Conservation (phyloP, 768 basidiomycete genomes). For the Pulveroboletus frians region DNA sequence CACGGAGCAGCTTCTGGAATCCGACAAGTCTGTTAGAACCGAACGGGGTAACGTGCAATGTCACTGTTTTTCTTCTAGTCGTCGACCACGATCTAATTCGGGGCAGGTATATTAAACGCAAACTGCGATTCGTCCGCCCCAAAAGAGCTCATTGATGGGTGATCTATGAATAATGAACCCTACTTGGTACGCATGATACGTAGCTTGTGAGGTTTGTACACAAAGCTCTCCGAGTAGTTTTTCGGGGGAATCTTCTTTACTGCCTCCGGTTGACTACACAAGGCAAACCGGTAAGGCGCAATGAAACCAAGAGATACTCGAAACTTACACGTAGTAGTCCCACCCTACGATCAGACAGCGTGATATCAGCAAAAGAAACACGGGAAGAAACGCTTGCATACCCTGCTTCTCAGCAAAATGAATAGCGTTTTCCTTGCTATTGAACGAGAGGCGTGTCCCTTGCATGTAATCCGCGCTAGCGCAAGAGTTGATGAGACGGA, state of each 20-base stretch:
- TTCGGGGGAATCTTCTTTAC: constrained; percentile 74
- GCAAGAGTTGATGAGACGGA: not conserved
- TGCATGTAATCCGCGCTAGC: constrained; percentile 93
- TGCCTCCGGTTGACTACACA: constrained; percentile 49
- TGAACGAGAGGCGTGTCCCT: constrained; percentile 78
- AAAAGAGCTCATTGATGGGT: not conserved
- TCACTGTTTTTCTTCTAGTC: not conserved
- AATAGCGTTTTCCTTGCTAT: constrained; percentile 83
- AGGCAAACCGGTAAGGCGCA: constrained; percentile 1
- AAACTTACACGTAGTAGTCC: constrained; percentile 84
- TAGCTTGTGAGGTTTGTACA: constrained; percentile 74
- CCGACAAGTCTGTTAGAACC: not conserved
- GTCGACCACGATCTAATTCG: not conserved
- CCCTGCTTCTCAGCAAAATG: constrained; percentile 98
- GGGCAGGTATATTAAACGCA: not conserved
- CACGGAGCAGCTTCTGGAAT: not conserved
- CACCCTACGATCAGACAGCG: constrained; percentile 52
- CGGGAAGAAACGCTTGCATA: constrained; percentile 24
- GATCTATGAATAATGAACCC: constrained; percentile 25
- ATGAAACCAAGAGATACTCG: constrained; percentile 3
- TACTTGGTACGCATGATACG: constrained; percentile 91
- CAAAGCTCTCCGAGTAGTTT: constrained; percentile 88
- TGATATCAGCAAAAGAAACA: not conserved
- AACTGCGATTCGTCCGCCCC: not conserved
- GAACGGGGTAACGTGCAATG: not conserved